A percentile compares a stretch with the other conserved stretches of the same genome.
Conservation (phyloP, 140 eudicot species). For the Anethum foeniculum region DNA sequence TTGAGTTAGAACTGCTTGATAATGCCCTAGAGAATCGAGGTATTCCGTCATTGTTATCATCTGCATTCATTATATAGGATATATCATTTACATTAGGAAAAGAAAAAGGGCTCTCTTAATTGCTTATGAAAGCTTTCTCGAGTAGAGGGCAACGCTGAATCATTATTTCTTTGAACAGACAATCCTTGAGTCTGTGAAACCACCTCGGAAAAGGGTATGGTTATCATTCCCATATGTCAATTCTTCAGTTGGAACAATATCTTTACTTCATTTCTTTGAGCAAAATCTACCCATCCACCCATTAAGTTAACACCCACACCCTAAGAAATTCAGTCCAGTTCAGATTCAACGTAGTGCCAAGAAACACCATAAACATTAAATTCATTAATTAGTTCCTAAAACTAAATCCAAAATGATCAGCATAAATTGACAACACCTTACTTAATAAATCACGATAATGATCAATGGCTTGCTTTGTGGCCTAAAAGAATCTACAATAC, state of each 20-base stretch:
- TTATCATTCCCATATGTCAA: constrained; percentile 49
- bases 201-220: constrained; percentile 33
- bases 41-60: neutral
- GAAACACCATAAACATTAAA: neutral
- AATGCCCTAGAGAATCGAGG: neutral
- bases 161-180: constrained; percentile 22
- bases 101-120: constrained; percentile 58
- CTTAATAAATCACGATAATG: neutral
- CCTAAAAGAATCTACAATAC: neutral
- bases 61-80: constrained; percentile 22
- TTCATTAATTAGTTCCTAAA: neutral
- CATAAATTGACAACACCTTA: neutral
- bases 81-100: constrained; percentile 52
- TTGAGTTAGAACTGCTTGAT: neutral
- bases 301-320: constrained; percentile 21
- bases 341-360: constrained; percentile 21
- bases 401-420: neutral
- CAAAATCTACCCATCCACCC: constrained; percentile 99
- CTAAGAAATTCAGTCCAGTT: neutral
- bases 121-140: constrained; percentile 31
- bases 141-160: constrained; percentile 17
- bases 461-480: neutral
- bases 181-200: constrained; percentile 43
- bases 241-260: constrained; percentile 32
- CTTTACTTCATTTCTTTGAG: constrained; percentile 69